Conservation (phyloP, 805 yeast genomes). For the Clavispora asparagi region DNA sequence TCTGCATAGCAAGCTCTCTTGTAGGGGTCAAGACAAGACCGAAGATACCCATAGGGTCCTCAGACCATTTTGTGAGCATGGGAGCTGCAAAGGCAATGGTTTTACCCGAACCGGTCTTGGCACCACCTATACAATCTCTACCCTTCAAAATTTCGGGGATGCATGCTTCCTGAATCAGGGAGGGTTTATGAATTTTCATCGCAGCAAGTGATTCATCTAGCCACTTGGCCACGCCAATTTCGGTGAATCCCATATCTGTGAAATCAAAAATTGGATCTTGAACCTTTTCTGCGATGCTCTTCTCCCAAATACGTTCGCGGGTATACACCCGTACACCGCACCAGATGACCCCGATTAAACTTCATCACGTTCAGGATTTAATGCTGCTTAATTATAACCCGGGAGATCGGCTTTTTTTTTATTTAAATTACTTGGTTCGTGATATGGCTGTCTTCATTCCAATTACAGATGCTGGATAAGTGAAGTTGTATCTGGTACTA, state of each 20-base stretch:
- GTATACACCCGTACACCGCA: constrained; percentile 1
- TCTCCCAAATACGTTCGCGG: neutral
- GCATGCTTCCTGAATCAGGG: constrained; percentile 81
- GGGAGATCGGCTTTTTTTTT: no score
- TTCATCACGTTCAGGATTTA: no score
- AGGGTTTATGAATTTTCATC: constrained; percentile 80
- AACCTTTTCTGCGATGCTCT: constrained; percentile 12
- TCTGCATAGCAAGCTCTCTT: constrained; percentile 91
- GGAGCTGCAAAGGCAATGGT: constrained; percentile 98
- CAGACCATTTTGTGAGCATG: constrained; percentile 89
- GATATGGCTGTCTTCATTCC: no score
- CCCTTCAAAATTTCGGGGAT: constrained; percentile 83
- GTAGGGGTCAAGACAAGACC: constrained; percentile 90
- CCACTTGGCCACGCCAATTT: constrained; percentile 82
- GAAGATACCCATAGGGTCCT: constrained; percentile 88
- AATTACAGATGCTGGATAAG: no score
- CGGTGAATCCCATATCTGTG: constrained; percentile 40
- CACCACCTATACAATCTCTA: constrained; percentile 95
- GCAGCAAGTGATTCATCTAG: constrained; percentile 71
- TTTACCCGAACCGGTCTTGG: constrained; percentile 97
- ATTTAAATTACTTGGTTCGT: no score
- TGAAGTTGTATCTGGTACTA: no score
- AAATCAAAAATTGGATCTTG: neutral
- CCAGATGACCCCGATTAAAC: no score
- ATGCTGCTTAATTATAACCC: no score